Conservation (phyloP, 2,329 filamentous ascomycete genomes). For the Reticulascus tulasneorum region DNA sequence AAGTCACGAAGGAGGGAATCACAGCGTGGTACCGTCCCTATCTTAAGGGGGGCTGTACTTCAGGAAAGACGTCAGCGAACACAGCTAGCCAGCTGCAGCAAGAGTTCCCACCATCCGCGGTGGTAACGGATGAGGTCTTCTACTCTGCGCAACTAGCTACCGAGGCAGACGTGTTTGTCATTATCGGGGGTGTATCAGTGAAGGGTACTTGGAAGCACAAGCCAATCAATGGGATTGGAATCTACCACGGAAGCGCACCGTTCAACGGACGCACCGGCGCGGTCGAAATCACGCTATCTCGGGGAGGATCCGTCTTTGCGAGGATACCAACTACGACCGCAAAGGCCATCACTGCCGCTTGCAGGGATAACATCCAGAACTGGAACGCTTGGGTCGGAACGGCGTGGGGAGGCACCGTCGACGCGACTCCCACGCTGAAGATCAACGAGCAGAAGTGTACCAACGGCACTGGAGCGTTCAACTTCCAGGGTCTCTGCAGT, state of each 20-base stretch:
- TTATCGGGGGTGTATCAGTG: constrained; percentile 18
- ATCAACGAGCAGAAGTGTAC: constrained; percentile 14
- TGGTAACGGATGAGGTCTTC: constrained; percentile 20
- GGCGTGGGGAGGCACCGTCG: neutral
- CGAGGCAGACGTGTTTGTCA: constrained; percentile 18
- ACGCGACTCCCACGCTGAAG: neutral
- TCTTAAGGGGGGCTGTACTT: constrained; percentile 18
- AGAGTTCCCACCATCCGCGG: constrained; percentile 12
- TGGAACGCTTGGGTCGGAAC: constrained; percentile 14
- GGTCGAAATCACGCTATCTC: constrained; percentile 29
- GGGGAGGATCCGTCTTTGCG: constrained; percentile 8
- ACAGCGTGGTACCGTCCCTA: constrained; percentile 30
- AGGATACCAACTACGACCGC: constrained; percentile 9
- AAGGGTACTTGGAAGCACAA: constrained; percentile 12
- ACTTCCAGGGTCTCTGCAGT: constrained; percentile 29
- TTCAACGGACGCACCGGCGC: constrained; percentile 20
- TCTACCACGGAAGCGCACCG: constrained; percentile 25
- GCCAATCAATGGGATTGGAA: constrained; percentile 15
- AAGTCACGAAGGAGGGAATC: constrained; percentile 21
- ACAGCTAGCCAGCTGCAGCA: constrained; percentile 20
- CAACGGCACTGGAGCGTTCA: constrained; percentile 13
- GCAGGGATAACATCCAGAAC: constrained; percentile 10
- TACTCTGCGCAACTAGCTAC: constrained; percentile 19
- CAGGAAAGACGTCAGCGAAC: constrained; percentile 27
- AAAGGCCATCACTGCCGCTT: constrained; percentile 4